Evolutionary conservation across 345 rosid species (phyloP), one percentile per base, ranked within the genome.

Genomic region (Eucalyptus grandis): DNA sequence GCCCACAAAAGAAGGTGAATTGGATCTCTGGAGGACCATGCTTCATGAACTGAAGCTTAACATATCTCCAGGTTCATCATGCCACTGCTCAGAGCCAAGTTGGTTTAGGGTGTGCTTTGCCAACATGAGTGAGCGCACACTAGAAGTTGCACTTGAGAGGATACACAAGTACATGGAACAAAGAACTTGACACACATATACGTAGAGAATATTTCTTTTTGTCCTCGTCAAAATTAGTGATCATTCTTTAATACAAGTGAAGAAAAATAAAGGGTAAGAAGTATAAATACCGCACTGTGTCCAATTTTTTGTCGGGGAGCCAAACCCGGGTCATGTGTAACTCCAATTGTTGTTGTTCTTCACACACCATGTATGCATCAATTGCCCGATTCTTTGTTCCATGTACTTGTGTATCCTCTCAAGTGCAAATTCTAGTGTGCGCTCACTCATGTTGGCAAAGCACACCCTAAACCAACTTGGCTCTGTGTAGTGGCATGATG

Each of bases 21-120:
- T 97, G 89, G 91, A 91, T 44, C 96, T 96, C 10, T 97, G 99
- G 99, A 93, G 93, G 51, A 93, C 92, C 17, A 91, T 96, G 22
- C 80, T 97, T 81, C 92, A 92, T 21, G 95, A 94, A 87, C 90
- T 97, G 86, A 95, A 92, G 93, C 94, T 97, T 24, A 96, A 97
- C 92, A 95, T 96, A 43, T 97, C 99, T 17, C 99, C 99, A 3
- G 99, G 99, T 3, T 95, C 97, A 47, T 97, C 98, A 5, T 96
- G 99, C 89, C 99, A 96, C 90, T 96, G 99, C 92, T 93, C 96
- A 50, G 99, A 97, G 88, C 95, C 96, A 24, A 99, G 99, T 10
- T 97, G 99, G 99, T 98, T 98, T 91, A 92, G 99, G 93, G 99
- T 96, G 56, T 98, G 99, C 89, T 98, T 98, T 86, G 99, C 99